Evolutionary conservation across 192 early-diverging fungal genomes (phyloP), one percentile per base, ranked within the genome.

Genomic region (Entomortierella parvispora): DNA sequence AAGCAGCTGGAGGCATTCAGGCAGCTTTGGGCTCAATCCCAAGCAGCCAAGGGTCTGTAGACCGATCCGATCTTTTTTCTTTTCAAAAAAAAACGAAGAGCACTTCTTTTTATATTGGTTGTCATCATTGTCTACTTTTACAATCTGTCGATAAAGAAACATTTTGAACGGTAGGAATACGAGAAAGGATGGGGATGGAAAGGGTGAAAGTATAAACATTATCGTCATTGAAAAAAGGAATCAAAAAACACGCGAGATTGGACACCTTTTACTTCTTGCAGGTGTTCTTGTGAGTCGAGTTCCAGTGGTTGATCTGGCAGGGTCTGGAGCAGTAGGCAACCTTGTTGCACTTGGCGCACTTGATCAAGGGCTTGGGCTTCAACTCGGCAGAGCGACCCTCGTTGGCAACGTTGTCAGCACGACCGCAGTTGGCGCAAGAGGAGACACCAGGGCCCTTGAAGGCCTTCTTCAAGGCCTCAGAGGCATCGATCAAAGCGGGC

Each of bases 321-420:
- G 86, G 85, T 70, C 83, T 72, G 33, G 82, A 84, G 61, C 87
- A 89, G 70, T 89, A 89, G 58, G 83, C 85, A 23, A 83, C 82
- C 56, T 78, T 77, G 54, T 50, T 79, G 71, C 87, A 89, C 31
- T 78, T 83, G 59, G 79, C 77, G 64, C 87, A 89, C 62, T 75
- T 69, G 54, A 89, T 55, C 45, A 89, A 67, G 26, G 85, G 65
- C 58, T 83, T 76, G 25, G 71, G 71, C 60, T 54, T 79, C 49
- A 54, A 59, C 69, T 61, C 82, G 63, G 22, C 68, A 26, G 44
- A 72, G 54, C 34, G 66, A 20, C 44, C 70, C 54, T 77, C 65
- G 61, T 77, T 77, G 61, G 74, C 74, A 57, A 77, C 65, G 37
- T 77, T 77, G 74, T 77, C 65, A 45, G 58, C 46, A 31, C 74